Base-by-base conservation (phyloP, 805 yeast genomes). In the Monosporozyma servazzii region DNA sequence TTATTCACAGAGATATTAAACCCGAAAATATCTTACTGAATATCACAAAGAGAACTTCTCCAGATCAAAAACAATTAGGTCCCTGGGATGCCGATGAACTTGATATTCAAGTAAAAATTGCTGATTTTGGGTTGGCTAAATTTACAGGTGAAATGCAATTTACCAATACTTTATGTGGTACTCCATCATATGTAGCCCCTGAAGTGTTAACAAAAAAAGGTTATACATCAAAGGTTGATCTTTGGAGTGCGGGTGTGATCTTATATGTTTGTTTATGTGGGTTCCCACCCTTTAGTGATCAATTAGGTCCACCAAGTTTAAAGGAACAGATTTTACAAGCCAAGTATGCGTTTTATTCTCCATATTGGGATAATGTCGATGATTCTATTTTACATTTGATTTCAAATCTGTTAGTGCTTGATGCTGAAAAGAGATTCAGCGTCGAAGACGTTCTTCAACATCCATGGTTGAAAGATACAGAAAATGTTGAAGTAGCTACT, bases 121-220 rank as follows among this genome's bases (percentile, higher is more conserved):
- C 91, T 0, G 95, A 86, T 67, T 86, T 86, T 67, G 96, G 96
- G 0, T 56, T 79, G 17, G 78, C 81, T 1, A 73, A 78, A 57
- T 69, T 72, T 46, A 74, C 86, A 44, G 91, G 91, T 6, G 88
- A 84, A 58, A 68, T 80, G 55, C 78, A 81, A 54, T 84, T 84
- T 62, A 84, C 95, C 9, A 81, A 81, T 58, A 86, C 95, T 0
- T 66, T 86, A 41, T 86, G 95, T 68, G 95, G 95, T 1, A 86
- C 95, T 0, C 95, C 95, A 0, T 88, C 91, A 0, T 86, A 86
- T 61, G 93, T 86, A 18, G 93, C 93, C 0, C 95, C 95, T 0
- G 95, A 86, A 60, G 84, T 86, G 6, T 55, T 74, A n/a, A 58
- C 62, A 21, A 80, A 81, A 65, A 73, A 76, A 10, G 68, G 75